phyloP scores from a whole-genome alignment of 164 flowering plant species.

The Umbilicus rupestris region DNA sequence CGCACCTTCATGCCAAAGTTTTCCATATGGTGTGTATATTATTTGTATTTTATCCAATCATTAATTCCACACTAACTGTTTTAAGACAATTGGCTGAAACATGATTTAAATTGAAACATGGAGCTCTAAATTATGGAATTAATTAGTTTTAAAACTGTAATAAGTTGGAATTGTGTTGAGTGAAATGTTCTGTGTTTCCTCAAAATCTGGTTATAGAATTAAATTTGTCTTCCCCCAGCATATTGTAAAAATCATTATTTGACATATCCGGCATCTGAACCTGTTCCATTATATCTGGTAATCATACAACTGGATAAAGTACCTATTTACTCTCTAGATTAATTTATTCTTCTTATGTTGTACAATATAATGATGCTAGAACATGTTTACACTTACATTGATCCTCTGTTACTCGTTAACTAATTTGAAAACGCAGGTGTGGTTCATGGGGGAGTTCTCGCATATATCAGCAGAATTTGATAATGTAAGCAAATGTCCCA shows the following conservation, averaged over 20 bases:
- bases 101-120: not conserved
- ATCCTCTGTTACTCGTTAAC: not conserved
- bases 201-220: not conserved
- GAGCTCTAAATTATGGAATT: not conserved
- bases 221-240: not conserved
- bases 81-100: not conserved
- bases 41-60: not conserved
- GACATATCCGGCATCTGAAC: not conserved
- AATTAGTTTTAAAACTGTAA: not conserved
- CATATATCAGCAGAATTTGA: conserved; percentile 79
- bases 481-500: conserved; percentile 38
- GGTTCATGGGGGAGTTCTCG: conserved; percentile 79
- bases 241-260: not conserved
- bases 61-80: not conserved
- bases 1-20: not conserved
- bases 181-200: not conserved
- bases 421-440: conserved; percentile 35
- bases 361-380: not conserved
- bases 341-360: not conserved
- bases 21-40: not conserved
- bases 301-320: not conserved
- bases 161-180: not conserved
- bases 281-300: not conserved
- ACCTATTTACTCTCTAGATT: not conserved
- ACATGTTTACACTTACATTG: not conserved